Conservation (phyloP, 2,329 filamentous ascomycete species). For the Penicillium sp. region DNA sequence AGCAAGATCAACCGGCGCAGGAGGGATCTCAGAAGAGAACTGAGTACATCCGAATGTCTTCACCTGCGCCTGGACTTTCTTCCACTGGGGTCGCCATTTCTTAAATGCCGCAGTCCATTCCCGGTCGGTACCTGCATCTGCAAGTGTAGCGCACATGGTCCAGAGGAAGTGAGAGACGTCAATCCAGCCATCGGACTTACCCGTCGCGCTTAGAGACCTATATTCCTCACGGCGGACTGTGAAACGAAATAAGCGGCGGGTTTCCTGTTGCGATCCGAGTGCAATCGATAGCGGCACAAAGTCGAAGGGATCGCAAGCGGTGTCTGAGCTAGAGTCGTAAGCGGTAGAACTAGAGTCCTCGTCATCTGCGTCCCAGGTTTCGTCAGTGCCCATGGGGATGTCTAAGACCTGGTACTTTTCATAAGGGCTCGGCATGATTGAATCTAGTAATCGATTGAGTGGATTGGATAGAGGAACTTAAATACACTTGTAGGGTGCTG, state of each 20-base stretch:
- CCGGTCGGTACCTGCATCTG: not conserved
- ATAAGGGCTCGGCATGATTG: not conserved
- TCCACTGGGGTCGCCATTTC: constrained; percentile 1
- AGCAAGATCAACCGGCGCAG: not conserved
- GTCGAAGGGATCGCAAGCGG: not conserved
- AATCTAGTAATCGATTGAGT: too few relatives aligned
- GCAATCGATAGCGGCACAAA: not conserved
- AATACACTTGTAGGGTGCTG: not conserved
- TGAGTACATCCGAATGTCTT: not conserved
- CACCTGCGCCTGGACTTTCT: not conserved
- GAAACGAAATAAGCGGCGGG: not conserved
- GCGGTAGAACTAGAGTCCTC: not conserved
- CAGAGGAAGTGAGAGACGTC: constrained; percentile 6
- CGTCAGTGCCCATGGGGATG: not conserved
- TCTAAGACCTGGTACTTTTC: not conserved
- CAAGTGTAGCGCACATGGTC: constrained; percentile 6
- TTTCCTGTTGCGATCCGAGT: not conserved
- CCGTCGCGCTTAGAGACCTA: not conserved
- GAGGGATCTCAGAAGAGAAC: not conserved
- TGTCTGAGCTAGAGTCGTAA: too few relatives aligned
- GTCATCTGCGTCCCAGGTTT: constrained; percentile 4
- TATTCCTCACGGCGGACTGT: not conserved
- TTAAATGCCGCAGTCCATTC: constrained; percentile 4
- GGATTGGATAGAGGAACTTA: not conserved
- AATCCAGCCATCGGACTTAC: constrained; percentile 8